Percentiles rank a stretch among this genome's conserved stretches.
phyloP scores from a whole-genome alignment of 1,139 yeast species.

The Ashbya aceris region DNA sequence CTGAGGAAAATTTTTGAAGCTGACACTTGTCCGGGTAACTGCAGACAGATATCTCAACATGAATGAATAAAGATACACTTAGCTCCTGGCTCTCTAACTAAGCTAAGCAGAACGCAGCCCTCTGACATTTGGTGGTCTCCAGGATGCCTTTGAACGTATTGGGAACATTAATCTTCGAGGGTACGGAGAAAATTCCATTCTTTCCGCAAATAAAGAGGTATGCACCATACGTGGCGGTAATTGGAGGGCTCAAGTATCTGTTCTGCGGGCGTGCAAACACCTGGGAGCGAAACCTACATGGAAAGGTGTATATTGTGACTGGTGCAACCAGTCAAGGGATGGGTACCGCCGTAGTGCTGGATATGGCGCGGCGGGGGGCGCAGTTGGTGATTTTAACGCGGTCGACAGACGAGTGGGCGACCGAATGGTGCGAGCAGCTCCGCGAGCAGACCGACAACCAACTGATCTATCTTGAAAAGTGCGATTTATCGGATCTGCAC shows the following conservation, averaged over 20 bases:
- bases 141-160: conserved; percentile 78
- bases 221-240: conserved; percentile 43
- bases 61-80: background rate
- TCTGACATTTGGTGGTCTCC: no score
- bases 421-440: conserved; percentile 70
- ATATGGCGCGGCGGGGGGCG: conserved; percentile 75
- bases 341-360: conserved; percentile 68
- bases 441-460: conserved; percentile 61
- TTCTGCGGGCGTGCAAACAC: conserved; percentile 71
- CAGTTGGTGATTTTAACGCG: conserved; percentile 71
- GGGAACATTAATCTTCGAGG: conserved; percentile 56
- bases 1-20: no score
- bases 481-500: conserved; percentile 67
- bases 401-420: conserved; percentile 63
- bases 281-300: conserved; percentile 90
- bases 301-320: conserved; percentile 71
- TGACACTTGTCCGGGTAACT: background rate
- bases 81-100: no score
- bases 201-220: conserved; percentile 48
- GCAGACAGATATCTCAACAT: background rate
- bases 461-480: conserved; percentile 78
- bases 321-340: conserved; percentile 85
- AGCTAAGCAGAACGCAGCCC: no score
- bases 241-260: conserved; percentile 53
- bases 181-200: conserved; percentile 66